phyloP scores from a whole-genome alignment of 106 monocot species.

The Ottelia alismoides region DNA sequence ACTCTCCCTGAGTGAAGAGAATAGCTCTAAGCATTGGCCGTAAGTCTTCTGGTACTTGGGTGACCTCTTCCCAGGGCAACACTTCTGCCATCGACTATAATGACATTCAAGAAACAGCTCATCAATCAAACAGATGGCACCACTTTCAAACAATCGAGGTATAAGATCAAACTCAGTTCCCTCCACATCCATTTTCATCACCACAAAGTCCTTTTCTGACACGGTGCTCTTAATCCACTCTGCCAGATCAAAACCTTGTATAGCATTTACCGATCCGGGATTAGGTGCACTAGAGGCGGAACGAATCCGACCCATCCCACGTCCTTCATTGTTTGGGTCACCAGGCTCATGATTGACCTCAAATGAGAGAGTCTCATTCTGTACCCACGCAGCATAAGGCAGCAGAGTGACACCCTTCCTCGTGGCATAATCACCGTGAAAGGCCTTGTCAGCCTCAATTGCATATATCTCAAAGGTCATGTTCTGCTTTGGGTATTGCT shows the following conservation, averaged over 20 bases:
- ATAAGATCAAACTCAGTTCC: constrained; percentile 80
- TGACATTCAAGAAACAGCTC: constrained; percentile 92
- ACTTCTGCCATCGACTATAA: constrained; percentile 86
- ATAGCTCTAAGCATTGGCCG: constrained; percentile 54
- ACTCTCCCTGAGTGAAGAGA: constrained; percentile 39
- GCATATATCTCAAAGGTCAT: constrained; percentile 65
- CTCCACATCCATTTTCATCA: constrained; percentile 94
- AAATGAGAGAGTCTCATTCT: constrained; percentile 63
- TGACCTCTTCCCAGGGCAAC: constrained; percentile 64
- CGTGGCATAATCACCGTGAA: constrained; percentile 46
- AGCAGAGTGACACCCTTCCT: constrained; percentile 52
- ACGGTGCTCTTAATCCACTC: constrained; percentile 62
- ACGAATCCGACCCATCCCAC: constrained; percentile 72
- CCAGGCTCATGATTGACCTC: constrained; percentile 45
- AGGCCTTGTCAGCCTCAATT: constrained; percentile 57
- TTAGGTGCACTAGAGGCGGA: constrained; percentile 1
- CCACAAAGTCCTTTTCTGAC: constrained; percentile 58
- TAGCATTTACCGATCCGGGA: constrained; percentile 16
- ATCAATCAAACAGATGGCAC: constrained; percentile 69
- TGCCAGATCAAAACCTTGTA: constrained; percentile 64
- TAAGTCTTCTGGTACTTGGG: constrained; percentile 76
- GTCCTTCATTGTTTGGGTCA: constrained; percentile 25
- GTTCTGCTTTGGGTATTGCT: constrained; percentile 88
- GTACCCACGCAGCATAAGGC: constrained; percentile 75
- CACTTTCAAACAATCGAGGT: constrained; percentile 60